Conservation (phyloP, 495 filamentous ascomycete species). For the Letharia columbiana region DNA sequence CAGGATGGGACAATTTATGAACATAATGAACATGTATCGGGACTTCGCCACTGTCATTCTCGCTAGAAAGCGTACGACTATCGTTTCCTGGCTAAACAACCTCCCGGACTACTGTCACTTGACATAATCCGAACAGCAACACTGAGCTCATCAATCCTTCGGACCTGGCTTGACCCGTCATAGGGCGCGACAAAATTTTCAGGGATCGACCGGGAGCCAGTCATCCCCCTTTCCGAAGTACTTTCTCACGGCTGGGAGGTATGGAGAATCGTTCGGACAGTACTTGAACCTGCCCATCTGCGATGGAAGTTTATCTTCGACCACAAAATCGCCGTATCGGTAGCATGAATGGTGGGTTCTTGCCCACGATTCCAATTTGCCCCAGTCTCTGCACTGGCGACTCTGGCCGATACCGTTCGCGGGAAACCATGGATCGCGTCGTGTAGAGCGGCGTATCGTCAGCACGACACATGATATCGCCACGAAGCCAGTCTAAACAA, state of each 20-base stretch:
- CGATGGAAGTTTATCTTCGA: neutral
- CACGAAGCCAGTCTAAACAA: constrained; percentile 28
- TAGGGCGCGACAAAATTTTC: too few relatives aligned
- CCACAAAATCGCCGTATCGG: neutral
- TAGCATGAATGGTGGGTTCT: constrained; percentile 21
- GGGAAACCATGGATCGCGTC: neutral
- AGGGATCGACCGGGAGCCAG: neutral
- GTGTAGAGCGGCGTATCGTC: constrained; percentile 29
- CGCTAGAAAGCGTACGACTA: too few relatives aligned
- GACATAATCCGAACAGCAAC: too few relatives aligned
- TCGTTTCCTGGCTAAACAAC: too few relatives aligned
- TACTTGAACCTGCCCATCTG: neutral
- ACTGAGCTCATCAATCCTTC: too few relatives aligned
- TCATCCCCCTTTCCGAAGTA: constrained; percentile 1
- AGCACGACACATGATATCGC: constrained; percentile 28
- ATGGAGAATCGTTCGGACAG: neutral
- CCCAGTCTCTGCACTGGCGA: constrained; percentile 27
- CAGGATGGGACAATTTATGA: too few relatives aligned
- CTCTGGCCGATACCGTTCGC: constrained; percentile 19
- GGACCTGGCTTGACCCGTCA: too few relatives aligned
- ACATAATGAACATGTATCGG: too few relatives aligned
- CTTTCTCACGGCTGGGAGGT: neutral
- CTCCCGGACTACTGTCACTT: too few relatives aligned
- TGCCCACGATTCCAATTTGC: constrained; percentile 25
- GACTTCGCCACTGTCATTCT: too few relatives aligned